A percentile compares a stretch with the other conserved stretches of the same genome.
Conservation (phyloP, 345 rosid genomes). For the Anacardium occidentale region DNA sequence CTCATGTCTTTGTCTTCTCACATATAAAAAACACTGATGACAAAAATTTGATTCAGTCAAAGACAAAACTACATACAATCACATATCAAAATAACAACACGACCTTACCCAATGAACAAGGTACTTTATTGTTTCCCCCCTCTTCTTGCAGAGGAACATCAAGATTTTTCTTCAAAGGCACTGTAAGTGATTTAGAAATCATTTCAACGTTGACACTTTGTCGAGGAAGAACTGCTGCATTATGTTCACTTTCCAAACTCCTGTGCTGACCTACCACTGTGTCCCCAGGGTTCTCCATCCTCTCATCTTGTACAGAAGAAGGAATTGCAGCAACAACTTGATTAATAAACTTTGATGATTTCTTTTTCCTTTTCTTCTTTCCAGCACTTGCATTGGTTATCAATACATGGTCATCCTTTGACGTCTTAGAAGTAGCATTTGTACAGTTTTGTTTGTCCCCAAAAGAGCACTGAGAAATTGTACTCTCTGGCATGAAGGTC, state of each 20-base stretch:
- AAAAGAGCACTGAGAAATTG: constrained; percentile 18
- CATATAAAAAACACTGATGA: constrained; percentile 1
- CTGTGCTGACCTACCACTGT: constrained; percentile 9
- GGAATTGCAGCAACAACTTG: constrained; percentile 22
- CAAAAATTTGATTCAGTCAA: neutral
- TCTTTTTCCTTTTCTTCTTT: constrained; percentile 34
- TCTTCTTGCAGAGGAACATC: constrained; percentile 25
- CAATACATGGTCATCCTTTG: constrained; percentile 16
- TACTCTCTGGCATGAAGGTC: constrained; percentile 11
- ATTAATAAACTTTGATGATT: constrained; percentile 23
- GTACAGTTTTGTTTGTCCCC: constrained; percentile 16
- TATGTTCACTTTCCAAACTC: constrained; percentile 24
- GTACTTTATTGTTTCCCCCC: constrained; percentile 20
- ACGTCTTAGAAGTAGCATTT: constrained; percentile 17
- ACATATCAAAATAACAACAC: neutral
- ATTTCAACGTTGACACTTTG: constrained; percentile 8
- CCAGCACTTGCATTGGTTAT: constrained; percentile 11
- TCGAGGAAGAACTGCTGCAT: constrained; percentile 17
- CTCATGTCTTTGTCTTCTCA: constrained; percentile 10
- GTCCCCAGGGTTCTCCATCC: constrained; percentile 15
- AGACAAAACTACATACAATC: neutral
- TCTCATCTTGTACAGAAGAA: constrained; percentile 20
- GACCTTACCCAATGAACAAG: constrained; percentile 27
- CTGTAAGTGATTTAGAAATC: constrained; percentile 25
- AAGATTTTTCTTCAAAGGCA: constrained; percentile 27